Evolutionary conservation across 2,329 filamentous ascomycete species (phyloP).

Genomic region (Colletotrichum sp.): DNA sequence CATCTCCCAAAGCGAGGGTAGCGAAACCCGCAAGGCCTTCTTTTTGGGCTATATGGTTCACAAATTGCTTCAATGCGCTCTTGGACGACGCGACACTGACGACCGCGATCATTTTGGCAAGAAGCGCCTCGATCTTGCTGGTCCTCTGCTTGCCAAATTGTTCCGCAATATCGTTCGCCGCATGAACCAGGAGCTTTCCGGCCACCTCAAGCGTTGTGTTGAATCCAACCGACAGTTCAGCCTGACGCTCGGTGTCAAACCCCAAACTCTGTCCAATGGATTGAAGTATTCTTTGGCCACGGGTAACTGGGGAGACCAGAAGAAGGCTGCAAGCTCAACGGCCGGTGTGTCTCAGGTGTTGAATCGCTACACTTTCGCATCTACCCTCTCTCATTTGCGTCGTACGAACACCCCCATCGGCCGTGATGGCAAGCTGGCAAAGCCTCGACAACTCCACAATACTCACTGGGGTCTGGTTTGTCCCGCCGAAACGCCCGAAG

Average conservation of each 20-base stretch:
- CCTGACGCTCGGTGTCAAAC: slow-evolving; percentile 88
- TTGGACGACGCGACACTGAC: slow-evolving; percentile 92
- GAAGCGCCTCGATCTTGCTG: slow-evolving; percentile 95
- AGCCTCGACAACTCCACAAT: slow-evolving; percentile 96
- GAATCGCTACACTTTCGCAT: slow-evolving; percentile 97
- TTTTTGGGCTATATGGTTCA: slow-evolving; percentile 99
- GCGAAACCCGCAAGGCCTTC: slow-evolving; percentile 95
- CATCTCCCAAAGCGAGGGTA: slow-evolving; percentile 93
- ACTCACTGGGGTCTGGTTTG: slow-evolving; percentile 98
- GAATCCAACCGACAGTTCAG: slow-evolving; percentile 91
- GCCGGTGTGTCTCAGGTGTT: slow-evolving; percentile 98
- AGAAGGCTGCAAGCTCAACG: slow-evolving; percentile 94
- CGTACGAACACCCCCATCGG: slow-evolving; percentile 98
- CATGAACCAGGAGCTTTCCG: slow-evolving; percentile 88
- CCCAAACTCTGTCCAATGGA: slow-evolving; percentile 88
- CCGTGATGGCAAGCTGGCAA: slow-evolving; percentile 96
- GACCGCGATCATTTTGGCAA: slow-evolving; percentile 99
- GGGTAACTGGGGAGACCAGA: slow-evolving; percentile 99
- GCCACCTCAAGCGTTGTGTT: slow-evolving; percentile 90
- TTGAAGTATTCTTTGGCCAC: slow-evolving; percentile 97
- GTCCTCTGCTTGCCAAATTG: slow-evolving; percentile 91
- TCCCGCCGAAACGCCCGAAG: slow-evolving; percentile 96
- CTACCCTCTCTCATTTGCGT: slow-evolving; percentile 93
- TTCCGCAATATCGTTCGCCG: slow-evolving; percentile 93
- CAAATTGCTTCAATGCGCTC: slow-evolving; percentile 88